A percentile compares a stretch with the other conserved stretches of the same genome.
phyloP scores from a whole-genome alignment of 208 protist genomes.

The Trypanosoma congolense region DNA sequence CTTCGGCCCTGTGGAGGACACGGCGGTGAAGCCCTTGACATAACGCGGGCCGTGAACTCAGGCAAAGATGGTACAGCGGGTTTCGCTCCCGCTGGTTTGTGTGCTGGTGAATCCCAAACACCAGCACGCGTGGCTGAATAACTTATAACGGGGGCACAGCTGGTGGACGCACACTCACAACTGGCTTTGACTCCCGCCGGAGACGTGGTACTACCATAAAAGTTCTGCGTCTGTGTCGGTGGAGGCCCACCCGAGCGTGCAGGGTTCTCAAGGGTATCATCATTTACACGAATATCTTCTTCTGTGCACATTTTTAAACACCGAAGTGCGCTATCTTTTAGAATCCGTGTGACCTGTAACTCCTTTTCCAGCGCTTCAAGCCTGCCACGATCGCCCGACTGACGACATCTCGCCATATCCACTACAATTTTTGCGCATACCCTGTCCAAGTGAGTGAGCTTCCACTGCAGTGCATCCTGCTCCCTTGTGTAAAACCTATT shows the following conservation, averaged over 20 bases:
- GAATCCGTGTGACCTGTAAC: slow-evolving; percentile 10
- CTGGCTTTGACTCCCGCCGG: too few relatives aligned
- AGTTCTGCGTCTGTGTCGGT: too few relatives aligned
- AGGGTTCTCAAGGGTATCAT: neutral
- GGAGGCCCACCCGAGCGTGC: neutral
- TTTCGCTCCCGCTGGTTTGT: too few relatives aligned
- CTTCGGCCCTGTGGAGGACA: too few relatives aligned
- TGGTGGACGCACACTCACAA: too few relatives aligned
- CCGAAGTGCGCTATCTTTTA: slow-evolving; percentile 1
- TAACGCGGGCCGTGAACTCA: too few relatives aligned
- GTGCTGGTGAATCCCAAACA: too few relatives aligned
- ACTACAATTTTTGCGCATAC: neutral
- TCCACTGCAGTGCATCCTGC: neutral
- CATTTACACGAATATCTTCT: neutral
- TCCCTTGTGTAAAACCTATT: neutral
- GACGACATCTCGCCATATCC: neutral
- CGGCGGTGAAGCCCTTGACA: too few relatives aligned
- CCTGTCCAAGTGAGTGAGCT: neutral
- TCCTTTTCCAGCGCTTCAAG: slow-evolving; percentile 6
- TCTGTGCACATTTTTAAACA: slow-evolving; percentile 7
- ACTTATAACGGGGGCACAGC: too few relatives aligned
- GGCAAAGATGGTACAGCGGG: too few relatives aligned
- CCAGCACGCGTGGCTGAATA: too few relatives aligned
- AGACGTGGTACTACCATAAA: too few relatives aligned
- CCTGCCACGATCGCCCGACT: slow-evolving; percentile 1